Evolutionary conservation across 2,329 filamentous ascomycete species (phyloP), one percentile per base, ranked within the genome.

Genomic region (Pyrenochaeta sp.): DNA sequence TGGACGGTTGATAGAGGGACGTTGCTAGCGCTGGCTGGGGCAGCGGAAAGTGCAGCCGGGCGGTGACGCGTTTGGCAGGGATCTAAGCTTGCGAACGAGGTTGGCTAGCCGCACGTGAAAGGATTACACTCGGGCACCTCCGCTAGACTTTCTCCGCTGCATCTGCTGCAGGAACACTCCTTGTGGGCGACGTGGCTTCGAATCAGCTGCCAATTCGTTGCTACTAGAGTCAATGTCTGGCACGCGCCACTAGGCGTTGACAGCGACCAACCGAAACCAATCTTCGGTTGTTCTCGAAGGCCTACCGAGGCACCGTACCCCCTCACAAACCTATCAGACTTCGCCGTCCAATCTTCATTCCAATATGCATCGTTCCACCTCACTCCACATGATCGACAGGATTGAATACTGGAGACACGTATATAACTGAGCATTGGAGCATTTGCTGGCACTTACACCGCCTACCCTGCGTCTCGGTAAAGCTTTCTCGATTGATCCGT

Each of bases 321-420:
- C 46, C 53, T 64, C 51, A 58, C 58, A 54, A 48, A 58, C 50
- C 44, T 55, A 50, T 46, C 46, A 59, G 46, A 52, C 52, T 40
- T 42, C 44, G 40, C 47, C 25, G 25, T 46, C 40, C 50, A 49
- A 54, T 52, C 50, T 37, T 45, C 53, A 52, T 62, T 56, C 49
- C 43, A 61, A 50, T 36, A 69, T 65, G 61, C 63, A 56, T 70
- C 62, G 60, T 68, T 62, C 69, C 68, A 73, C 65, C 63, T 73
- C 72, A 72, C 63, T 63, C 64, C 68, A 73, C 70, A 54, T 61
- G 46, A 52, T 44, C 13, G 46, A 58, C 50, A 55, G 56, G 39
- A 40, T 52, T 56, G 56, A 58, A 49, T 27, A 44, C 55, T 66
- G 65, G 65, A 67, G 63, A 66, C 69, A 73, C 72, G 68, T 73